Evolutionary conservation across 306 rosid species (phyloP).

Genomic region (Pterocarpus macrocarpus): DNA sequence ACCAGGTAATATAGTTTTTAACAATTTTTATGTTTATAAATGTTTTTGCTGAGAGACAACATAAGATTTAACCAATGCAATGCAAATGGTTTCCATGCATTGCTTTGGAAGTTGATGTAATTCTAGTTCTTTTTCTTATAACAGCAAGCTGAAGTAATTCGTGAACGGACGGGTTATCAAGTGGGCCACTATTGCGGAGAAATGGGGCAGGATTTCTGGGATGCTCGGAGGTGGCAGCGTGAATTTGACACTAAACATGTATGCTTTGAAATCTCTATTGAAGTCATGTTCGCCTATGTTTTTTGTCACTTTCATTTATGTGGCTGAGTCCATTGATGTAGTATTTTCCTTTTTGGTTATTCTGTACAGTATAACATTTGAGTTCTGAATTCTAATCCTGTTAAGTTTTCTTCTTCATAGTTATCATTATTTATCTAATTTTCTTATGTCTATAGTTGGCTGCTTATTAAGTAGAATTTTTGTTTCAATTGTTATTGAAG

Average conservation of each 20-base stretch:
- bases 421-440: conserved; percentile 1
- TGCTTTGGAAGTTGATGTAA: conserved; percentile 21
- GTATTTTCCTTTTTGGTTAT: conserved; percentile 9
- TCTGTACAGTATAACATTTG: conserved; percentile 21
- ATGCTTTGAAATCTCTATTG: conserved; percentile 43
- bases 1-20: conserved; percentile 70
- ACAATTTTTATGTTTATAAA: neutral
- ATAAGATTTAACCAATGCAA: conserved; percentile 8
- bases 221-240: conserved; percentile 96
- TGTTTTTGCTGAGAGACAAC: conserved; percentile 22
- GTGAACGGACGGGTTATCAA: conserved; percentile 93
- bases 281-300: conserved; percentile 15
- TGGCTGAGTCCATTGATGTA: conserved; percentile 6
- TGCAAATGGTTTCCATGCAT: neutral
- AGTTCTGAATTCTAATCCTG: conserved; percentile 29
- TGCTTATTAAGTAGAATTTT: conserved; percentile 7
- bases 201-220: conserved; percentile 99
- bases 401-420: conserved; percentile 15
- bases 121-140: conserved; percentile 45
- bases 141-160: conserved; percentile 99
- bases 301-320: conserved; percentile 24
- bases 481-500: neutral
- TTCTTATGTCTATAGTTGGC: conserved; percentile 1
- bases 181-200: conserved; percentile 99
- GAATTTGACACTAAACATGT: conserved; percentile 93